Evolutionary conservation across 1,139 yeast genomes (phyloP), one percentile per base, ranked within the genome.

Genomic region (Suhomyces panamericanus): DNA sequence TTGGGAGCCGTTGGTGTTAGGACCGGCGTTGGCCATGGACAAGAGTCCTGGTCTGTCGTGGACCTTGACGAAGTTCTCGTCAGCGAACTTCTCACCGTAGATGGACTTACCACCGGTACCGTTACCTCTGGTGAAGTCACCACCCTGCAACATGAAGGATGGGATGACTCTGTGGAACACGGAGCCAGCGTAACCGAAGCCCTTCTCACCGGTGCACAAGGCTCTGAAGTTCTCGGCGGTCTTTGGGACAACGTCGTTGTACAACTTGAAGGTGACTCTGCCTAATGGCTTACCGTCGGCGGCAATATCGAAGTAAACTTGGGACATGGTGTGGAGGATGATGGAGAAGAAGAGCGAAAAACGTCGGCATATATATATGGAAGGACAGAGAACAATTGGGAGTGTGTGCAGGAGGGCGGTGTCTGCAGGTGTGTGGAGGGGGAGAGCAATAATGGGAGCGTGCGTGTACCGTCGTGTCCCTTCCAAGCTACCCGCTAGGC

Each of bases 11-110:
- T 93, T 93, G 83, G 98, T 91, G 91, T 91, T 89, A 75, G 96
- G 96, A 68, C 99, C 99, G 62, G 98, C 97, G 67, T 93, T 93
- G 72, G 99, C 99, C 99, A 93, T 93, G 62, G 96, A 88, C 69
- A 93, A 82, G 64, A 91, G 81, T 77, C 97, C 97, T 63, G 97
- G 96, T 73, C 78, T 85, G 75, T 78, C 81, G 83, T 91, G 98
- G 68, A 67, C 85, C 80, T 77, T 81, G 73, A 69, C 53, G 69
- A 91, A 91, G 89, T 91, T 90, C 82, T 93, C 98, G 67, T 93
- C 98, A 53, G 95, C 85, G 75, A 93, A 93, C 77, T 85, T 86
- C 64, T 81, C 85, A 67, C 98, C 98, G 81, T 93, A 93, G 83
- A 93, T 93, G 60, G 97, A 89, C 80, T 90, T 90, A 73, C 99